Evolutionary conservation across 2,329 filamentous ascomycete genomes (phyloP), one percentile per base, ranked within the genome.

Genomic region (Fusarium marasasianum): DNA sequence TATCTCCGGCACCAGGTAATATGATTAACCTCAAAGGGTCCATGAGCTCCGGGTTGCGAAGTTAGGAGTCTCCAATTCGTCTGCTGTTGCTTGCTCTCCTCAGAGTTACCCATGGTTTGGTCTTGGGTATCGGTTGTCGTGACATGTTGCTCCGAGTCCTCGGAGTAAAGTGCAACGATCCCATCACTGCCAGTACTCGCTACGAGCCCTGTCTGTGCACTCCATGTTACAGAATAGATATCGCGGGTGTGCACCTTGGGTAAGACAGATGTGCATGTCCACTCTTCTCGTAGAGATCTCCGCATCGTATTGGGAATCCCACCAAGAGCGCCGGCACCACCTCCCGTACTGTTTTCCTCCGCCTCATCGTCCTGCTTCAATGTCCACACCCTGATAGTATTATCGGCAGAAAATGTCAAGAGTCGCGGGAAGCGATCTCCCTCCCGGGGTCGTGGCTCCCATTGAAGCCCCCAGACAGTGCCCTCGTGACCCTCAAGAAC

Each of bases 21-120:
- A 82, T 98, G 95, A 79, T 99, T 99, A 73, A 98, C 88, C 83
- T 99, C 96, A 79, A 96, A 98, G 6, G 97, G 94, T 2, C 94
- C 95, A 81, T 99, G 96, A 5, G 92, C 94, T 40, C 91, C 92
- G 54, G 92, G 87, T 3, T 93, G 80, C n/a, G 89, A 88, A 1
- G 91, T 90, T 22, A 97, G 79, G 8, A 96, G 83, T 12, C 87
- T 86, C 96, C 96, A 98, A 68, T 89, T 87, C 3, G 88, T 33
- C 22, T 63, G 60, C 24, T 63, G 51, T 22, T 63, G 57, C n/a
- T 63, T 60, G 26, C 38, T 55, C 26, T 68, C 63, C 38, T 70
- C 67, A 17, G 63, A 63, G 18, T 60, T 62, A 26, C 61, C 58
- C 81, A 81, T 81, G 53, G 65, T 69, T 12, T 81, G 63, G 24